Conservation (phyloP, 2,329 filamentous ascomycete species). For the Gaeumannomyces tritici region DNA sequence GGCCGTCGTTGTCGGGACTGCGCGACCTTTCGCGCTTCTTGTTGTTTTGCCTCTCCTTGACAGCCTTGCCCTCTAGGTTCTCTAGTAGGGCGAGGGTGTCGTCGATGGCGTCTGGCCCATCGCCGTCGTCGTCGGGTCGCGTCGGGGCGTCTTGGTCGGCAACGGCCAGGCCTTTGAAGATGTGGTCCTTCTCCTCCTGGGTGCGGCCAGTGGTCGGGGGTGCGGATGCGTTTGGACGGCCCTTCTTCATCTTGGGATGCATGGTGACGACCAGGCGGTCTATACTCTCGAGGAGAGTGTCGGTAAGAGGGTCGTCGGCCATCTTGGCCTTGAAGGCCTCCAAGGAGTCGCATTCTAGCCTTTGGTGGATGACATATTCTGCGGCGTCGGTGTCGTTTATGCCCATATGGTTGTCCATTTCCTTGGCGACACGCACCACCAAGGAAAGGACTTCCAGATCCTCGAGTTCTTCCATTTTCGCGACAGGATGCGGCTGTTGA, state of each 20-base stretch:
- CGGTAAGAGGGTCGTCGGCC: conserved; percentile 67
- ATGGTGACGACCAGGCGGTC: conserved; percentile 81
- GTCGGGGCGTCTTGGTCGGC: conserved; percentile 57
- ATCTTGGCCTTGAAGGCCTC: conserved; percentile 68
- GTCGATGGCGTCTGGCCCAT: conserved; percentile 63
- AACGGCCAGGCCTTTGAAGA: conserved; percentile 85
- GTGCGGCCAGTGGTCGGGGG: conserved; percentile 27
- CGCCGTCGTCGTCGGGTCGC: conserved; percentile 12
- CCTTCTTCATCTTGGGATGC: conserved; percentile 78
- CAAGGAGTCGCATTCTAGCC: conserved; percentile 61
- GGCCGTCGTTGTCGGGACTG: conserved; percentile 34
- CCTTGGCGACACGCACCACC: conserved; percentile 87
- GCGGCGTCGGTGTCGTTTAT: conserved; percentile 90
- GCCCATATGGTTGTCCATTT: conserved; percentile 88
- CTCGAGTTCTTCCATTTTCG: conserved; percentile 75
- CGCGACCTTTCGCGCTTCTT: conserved; percentile 38
- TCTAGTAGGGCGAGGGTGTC: conserved; percentile 92
- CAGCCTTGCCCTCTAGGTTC: conserved; percentile 61
- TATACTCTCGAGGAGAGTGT: conserved; percentile 83
- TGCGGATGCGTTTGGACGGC: conserved; percentile 30
- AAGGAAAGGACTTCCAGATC: conserved; percentile 89
- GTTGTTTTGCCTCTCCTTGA: conserved; percentile 23
- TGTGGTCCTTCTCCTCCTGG: conserved; percentile 64
- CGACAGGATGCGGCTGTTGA: neutral
- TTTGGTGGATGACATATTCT: conserved; percentile 91